A percentile compares a stretch with the other conserved stretches of the same genome.
Evolutionary conservation across 805 yeast species (phyloP).

Genomic region (Metschnikowia lachancei): DNA sequence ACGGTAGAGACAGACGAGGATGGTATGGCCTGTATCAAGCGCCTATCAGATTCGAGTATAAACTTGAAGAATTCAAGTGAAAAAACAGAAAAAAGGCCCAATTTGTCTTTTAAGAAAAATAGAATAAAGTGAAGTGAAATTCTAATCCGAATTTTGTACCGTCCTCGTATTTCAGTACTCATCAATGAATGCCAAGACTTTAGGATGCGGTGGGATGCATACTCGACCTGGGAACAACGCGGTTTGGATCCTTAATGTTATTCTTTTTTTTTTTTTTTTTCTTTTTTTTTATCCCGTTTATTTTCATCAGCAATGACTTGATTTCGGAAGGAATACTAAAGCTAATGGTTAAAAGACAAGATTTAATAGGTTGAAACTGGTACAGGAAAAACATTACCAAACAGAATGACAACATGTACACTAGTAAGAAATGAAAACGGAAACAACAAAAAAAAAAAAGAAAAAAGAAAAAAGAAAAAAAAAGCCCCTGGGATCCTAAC

Average conservation of each 20-base stretch:
- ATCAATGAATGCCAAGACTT: conserved; percentile 9
- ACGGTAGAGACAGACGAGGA: background rate
- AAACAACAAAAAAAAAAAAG: too few species aligned
- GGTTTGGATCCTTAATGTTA: conserved; percentile 23
- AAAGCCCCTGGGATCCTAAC: too few species aligned
- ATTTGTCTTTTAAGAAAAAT: background rate
- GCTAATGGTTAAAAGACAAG: too few species aligned
- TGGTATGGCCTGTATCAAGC: background rate
- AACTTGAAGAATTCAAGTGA: background rate
- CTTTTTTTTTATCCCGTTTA: background rate
- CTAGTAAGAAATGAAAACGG: too few species aligned
- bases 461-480: too few species aligned
- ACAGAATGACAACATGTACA: too few species aligned
- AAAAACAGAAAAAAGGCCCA: too few species aligned
- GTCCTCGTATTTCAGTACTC: background rate
- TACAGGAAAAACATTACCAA: too few species aligned
- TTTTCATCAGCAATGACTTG: background rate
- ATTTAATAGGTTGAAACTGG: too few species aligned
- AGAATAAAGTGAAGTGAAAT: background rate
- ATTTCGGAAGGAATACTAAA: too few species aligned
- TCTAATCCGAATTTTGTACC: too few species aligned
- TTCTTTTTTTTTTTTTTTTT: too few species aligned
- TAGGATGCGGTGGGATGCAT: conserved; percentile 3
- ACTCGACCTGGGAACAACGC: conserved; percentile 1
- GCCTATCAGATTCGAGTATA: background rate